phyloP scores from a whole-genome alignment of 2,329 filamentous ascomycete species.

The Clarireedia homoeocarpa region DNA sequence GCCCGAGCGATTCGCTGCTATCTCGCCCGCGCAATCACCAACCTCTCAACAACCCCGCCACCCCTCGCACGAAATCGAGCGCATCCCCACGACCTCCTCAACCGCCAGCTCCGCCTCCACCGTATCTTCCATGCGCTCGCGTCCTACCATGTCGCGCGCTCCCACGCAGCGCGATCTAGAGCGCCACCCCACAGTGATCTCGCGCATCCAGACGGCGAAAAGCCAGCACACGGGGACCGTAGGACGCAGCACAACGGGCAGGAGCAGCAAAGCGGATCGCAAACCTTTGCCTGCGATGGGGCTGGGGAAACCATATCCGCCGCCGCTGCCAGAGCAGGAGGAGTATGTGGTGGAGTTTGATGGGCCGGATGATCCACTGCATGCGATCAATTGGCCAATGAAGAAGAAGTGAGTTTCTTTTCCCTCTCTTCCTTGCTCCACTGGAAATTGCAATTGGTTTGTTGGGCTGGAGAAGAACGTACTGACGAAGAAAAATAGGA shows the following conservation, averaged over 20 bases:
- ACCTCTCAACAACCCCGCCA: slow-evolving; percentile 10
- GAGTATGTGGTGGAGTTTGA: slow-evolving; percentile 82
- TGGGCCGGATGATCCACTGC: slow-evolving; percentile 72
- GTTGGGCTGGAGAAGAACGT: too few relatives aligned
- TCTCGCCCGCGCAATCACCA: slow-evolving; percentile 14
- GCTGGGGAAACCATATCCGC: slow-evolving; percentile 67
- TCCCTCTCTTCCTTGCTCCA: neutral
- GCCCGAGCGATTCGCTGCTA: slow-evolving; percentile 28
- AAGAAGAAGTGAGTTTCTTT: slow-evolving; percentile 58
- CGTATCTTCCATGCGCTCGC: slow-evolving; percentile 30
- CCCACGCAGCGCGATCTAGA: slow-evolving; percentile 61
- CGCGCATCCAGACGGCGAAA: slow-evolving; percentile 61
- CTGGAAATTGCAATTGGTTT: slow-evolving; percentile 20
- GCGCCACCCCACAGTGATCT: slow-evolving; percentile 59
- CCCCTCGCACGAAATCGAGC: slow-evolving; percentile 49
- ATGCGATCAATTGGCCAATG: slow-evolving; percentile 81
- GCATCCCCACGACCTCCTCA: slow-evolving; percentile 46
- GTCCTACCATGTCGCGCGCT: slow-evolving; percentile 49
- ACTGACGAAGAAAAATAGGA: slow-evolving; percentile 28
- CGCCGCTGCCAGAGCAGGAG: slow-evolving; percentile 59
- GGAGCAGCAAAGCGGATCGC: slow-evolving; percentile 32
- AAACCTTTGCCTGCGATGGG: slow-evolving; percentile 63
- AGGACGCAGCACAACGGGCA: slow-evolving; percentile 39
- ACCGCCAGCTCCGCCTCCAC: slow-evolving; percentile 30
- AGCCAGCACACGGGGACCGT: slow-evolving; percentile 68